phyloP scores from a whole-genome alignment of 2,329 filamentous ascomycete genomes.

The Mycogone perniciosa region DNA sequence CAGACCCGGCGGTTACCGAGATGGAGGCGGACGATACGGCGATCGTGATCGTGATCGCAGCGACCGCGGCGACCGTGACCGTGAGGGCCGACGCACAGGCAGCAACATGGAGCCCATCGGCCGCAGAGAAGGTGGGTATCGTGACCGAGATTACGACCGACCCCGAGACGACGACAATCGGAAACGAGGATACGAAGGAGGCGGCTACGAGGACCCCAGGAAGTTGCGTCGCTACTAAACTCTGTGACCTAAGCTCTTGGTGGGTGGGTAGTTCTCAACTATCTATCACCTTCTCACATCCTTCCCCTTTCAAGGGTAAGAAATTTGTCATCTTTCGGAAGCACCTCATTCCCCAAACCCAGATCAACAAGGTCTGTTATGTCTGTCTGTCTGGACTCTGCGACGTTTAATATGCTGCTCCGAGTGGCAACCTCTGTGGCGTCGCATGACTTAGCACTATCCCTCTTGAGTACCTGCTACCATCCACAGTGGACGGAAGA shows the following conservation, averaged over 20 bases:
- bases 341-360: slow-evolving; percentile 1
- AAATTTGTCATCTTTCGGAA: slow-evolving; percentile 4
- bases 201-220: slow-evolving; percentile 70
- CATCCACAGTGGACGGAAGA: slow-evolving; percentile 4
- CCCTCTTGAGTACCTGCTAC: not conserved
- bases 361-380: slow-evolving; percentile 1
- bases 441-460: not conserved
- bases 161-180: slow-evolving; percentile 52
- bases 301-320: slow-evolving; percentile 9
- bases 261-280: slow-evolving; percentile 7
- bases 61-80: slow-evolving; percentile 37
- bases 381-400: not conserved
- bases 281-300: slow-evolving; percentile 8
- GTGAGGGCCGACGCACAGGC: slow-evolving; percentile 48
- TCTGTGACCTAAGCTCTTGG: slow-evolving; percentile 1
- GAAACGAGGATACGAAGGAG: slow-evolving; percentile 70
- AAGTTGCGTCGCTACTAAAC: slow-evolving; percentile 59
- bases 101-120: slow-evolving; percentile 83
- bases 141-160: slow-evolving; percentile 44
- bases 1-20: slow-evolving; percentile 47
- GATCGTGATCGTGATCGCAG: slow-evolving; percentile 45
- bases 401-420: slow-evolving; percentile 2
- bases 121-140: slow-evolving; percentile 55
- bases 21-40: slow-evolving; percentile 35
- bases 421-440: not conserved